phyloP scores from a whole-genome alignment of 345 rosid genomes.

The Bruguiera gymnorhiza region DNA sequence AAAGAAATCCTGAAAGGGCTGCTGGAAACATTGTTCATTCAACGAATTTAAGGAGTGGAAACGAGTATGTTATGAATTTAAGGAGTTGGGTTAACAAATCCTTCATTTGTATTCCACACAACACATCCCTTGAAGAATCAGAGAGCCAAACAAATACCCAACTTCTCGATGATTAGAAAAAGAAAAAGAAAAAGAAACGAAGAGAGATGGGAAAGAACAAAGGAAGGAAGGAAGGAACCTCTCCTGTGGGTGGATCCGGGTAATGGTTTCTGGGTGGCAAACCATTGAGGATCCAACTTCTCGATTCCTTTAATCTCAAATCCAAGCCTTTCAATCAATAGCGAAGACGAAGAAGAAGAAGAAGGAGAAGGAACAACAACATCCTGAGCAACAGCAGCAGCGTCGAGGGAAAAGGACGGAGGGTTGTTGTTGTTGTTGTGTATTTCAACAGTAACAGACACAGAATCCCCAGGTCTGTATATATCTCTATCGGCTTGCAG shows the following conservation, averaged over 20 bases:
- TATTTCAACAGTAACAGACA: slow-evolving; percentile 65
- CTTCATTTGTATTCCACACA: no score
- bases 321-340: slow-evolving; percentile 71
- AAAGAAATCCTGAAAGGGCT: not conserved
- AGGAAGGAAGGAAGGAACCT: slow-evolving; percentile 38
- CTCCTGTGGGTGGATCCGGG: slow-evolving; percentile 61
- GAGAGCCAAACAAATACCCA: no score
- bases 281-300: slow-evolving; percentile 83
- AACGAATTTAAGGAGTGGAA: not conserved
- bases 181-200: not conserved
- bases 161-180: not conserved
- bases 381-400: slow-evolving; percentile 17
- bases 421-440: slow-evolving; percentile 23
- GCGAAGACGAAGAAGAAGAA: slow-evolving; percentile 22
- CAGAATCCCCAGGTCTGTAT: slow-evolving; percentile 81
- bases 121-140: no score
- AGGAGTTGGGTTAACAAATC: no score
- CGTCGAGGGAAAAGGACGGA: no score
- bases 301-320: slow-evolving; percentile 82
- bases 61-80: no score
- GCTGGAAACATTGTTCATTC: not conserved
- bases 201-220: not conserved
- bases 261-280: slow-evolving; percentile 60
- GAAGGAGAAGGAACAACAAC: no score
- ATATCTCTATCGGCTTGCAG: slow-evolving; percentile 68